Evolutionary conservation across 2,329 filamentous ascomycete species (phyloP).

Genomic region (Rutstroemia sp.): DNA sequence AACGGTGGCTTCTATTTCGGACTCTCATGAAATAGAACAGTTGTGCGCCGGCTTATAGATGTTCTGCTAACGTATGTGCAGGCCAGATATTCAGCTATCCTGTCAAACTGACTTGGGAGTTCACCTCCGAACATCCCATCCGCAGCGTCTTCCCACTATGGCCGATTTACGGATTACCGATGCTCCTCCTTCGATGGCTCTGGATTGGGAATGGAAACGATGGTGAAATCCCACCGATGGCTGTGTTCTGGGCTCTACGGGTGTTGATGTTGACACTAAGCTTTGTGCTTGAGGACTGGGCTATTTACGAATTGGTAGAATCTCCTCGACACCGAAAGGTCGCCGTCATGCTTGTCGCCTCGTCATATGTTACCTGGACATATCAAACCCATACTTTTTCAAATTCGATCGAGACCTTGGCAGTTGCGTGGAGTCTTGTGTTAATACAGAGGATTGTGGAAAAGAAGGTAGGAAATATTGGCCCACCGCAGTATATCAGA

Average conservation of each 20-base stretch:
- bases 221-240: constrained; percentile 70
- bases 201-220: constrained; percentile 78
- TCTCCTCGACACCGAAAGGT: constrained; percentile 63
- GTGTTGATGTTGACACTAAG: constrained; percentile 90
- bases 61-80: constrained; percentile 33
- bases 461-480: constrained; percentile 51
- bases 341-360: constrained; percentile 79
- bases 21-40: neutral
- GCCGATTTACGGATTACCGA: constrained; percentile 89
- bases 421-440: constrained; percentile 89
- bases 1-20: neutral
- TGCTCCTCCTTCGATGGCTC: constrained; percentile 87
- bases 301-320: constrained; percentile 81
- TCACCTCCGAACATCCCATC: constrained; percentile 79
- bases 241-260: constrained; percentile 84
- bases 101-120: constrained; percentile 89
- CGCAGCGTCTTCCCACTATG: constrained; percentile 96
- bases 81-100: constrained; percentile 91
- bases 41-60: neutral
- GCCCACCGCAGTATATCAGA: neutral
- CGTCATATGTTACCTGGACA: constrained; percentile 97
- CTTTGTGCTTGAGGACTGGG: constrained; percentile 97
- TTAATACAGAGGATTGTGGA: constrained; percentile 80
- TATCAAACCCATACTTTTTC: constrained; percentile 98
- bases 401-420: constrained; percentile 89